phyloP scores from a whole-genome alignment of 2,329 filamentous ascomycete species.

The Malbranchea cinnamomea region DNA sequence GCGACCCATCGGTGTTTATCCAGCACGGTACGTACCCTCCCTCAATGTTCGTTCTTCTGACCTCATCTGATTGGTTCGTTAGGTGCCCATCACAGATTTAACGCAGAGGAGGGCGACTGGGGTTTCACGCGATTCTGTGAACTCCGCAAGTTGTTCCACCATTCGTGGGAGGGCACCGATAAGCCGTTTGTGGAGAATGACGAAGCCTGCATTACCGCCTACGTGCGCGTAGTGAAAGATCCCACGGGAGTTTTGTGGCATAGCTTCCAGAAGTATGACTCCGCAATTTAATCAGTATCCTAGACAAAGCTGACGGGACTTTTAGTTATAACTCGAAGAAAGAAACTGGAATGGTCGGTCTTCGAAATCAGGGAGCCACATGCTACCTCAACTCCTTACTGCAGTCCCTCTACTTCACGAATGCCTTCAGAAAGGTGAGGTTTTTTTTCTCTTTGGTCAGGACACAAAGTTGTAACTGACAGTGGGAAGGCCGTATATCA shows the following conservation, averaged over 20 bases:
- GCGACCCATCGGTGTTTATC: slow-evolving; percentile 70
- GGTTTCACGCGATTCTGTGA: slow-evolving; percentile 96
- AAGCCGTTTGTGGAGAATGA: slow-evolving; percentile 40
- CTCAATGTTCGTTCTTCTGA: slow-evolving; percentile 1
- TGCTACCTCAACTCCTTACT: slow-evolving; percentile 77
- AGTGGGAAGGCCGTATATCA: slow-evolving; percentile 68
- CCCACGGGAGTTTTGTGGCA: slow-evolving; percentile 36
- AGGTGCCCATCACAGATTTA: slow-evolving; percentile 87
- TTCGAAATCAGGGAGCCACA: slow-evolving; percentile 92
- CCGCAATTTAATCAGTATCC: not conserved
- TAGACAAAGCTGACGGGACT: slow-evolving; percentile 30
- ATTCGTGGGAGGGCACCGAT: slow-evolving; percentile 53
- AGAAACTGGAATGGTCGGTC: slow-evolving; percentile 89
- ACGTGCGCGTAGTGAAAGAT: slow-evolving; percentile 35
- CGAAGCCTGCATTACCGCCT: slow-evolving; percentile 31
- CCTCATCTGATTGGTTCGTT: slow-evolving; percentile 7
- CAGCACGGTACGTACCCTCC: slow-evolving; percentile 47
- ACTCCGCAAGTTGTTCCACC: slow-evolving; percentile 67
- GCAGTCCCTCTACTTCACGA: slow-evolving; percentile 75
- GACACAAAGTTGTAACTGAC: slow-evolving; percentile 7
- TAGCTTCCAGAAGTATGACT: slow-evolving; percentile 27
- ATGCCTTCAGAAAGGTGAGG: slow-evolving; percentile 76
- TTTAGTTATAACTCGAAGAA: slow-evolving; percentile 92
- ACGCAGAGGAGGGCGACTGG: slow-evolving; percentile 93
- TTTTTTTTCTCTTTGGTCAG: slow-evolving; percentile 3